Evolutionary conservation across 371 early-diverging fungal species (phyloP), one percentile per base, ranked within the genome.

Genomic region (Mortierella sp.): DNA sequence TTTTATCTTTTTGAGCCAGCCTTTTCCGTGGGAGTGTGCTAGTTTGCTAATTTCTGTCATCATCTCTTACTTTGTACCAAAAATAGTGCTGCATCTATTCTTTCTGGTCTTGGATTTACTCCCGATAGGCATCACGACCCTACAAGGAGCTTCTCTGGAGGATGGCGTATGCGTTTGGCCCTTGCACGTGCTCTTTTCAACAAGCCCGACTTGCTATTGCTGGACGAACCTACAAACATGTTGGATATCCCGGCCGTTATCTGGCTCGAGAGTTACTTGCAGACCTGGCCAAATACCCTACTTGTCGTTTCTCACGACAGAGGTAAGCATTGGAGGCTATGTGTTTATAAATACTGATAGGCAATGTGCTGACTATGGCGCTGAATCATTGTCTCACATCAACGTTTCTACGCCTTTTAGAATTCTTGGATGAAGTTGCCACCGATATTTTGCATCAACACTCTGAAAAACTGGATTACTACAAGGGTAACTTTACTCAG

Each of bases 141-240:
- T 13, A 97, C 98, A 40, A 90, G 84, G 64, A 93, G 95, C 61
- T 97, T 99, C 85, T 96, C 96, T 62, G 99, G 99, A 85, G 99
- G 94, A 84, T 94, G 94, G 94, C 91, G 93, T 76, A 94, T 95
- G 96, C 93, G 98, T 76, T 89, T 98, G 40, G 95, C 98, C 1
- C 89, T 99, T 42, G 99, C 99, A 0, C 94, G 98, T 76, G 98
- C 99, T 3, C 89, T 99, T 66, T 98, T 97, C 87, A 95, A 95
- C 82, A 91, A 93, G 34, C 99, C 99, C 17, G 98, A 98, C 87
- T 85, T 99, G 66, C 87, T 99, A 54, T 93, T 99, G 76, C 95
- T 99, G 71, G 99, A 99, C 86, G 99, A 99, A 93, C 98, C 99
- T 71, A 98, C 98, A 68, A 99, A 99, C 90, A 97, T 92, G 95